Conservation (phyloP, 2,329 filamentous ascomycete genomes). For the Phaeosphaeria sp. region DNA sequence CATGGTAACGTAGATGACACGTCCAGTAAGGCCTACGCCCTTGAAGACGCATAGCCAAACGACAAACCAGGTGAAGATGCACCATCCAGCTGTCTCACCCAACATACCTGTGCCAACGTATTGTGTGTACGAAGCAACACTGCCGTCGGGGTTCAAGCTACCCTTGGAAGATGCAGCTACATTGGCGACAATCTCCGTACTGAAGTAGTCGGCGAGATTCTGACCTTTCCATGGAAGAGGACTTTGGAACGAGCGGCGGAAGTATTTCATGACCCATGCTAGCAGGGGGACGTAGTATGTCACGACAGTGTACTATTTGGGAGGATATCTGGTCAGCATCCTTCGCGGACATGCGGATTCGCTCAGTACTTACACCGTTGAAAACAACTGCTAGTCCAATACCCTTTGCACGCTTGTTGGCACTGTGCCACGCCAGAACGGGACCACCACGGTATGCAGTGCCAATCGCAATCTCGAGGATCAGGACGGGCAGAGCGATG, state of each 20-base stretch:
- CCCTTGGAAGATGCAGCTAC: not conserved
- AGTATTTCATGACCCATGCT: not conserved
- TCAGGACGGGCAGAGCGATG: not conserved
- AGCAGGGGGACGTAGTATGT: not conserved
- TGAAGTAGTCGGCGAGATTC: not conserved
- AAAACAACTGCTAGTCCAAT: not conserved
- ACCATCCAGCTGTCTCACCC: not conserved
- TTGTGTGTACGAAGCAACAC: not conserved
- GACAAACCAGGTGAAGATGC: not conserved
- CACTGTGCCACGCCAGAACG: not conserved
- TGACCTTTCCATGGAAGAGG: not conserved
- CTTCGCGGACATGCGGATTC: not conserved
- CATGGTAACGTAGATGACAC: not conserved
- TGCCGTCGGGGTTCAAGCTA: not conserved
- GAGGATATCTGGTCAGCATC: not conserved
- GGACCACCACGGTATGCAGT: not conserved
- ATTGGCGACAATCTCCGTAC: not conserved
- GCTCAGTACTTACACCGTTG: not conserved
- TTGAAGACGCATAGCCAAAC: not conserved
- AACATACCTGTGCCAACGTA: not conserved
- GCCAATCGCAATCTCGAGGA: not conserved
- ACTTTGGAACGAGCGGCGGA: not conserved
- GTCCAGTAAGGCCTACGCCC: not conserved
- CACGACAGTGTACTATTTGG: not conserved
- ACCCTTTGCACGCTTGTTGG: not conserved